Conservation (phyloP, 2,329 filamentous ascomycete genomes). For the Dactylellina haptotyla region DNA sequence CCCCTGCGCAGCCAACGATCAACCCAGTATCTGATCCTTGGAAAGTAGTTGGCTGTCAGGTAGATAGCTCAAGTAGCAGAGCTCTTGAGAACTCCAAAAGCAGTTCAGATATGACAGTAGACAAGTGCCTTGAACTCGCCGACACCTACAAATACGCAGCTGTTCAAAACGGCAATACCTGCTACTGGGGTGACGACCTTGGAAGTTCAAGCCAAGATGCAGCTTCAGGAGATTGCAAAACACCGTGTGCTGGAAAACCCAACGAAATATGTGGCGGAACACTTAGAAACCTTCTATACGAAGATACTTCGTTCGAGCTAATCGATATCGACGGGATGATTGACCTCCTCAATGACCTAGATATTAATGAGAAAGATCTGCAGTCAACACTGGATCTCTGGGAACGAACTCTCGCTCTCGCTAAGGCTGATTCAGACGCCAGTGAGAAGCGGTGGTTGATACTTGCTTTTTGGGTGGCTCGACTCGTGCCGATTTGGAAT, state of each 20-base stretch:
- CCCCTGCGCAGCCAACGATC: background rate
- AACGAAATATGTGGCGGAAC: constrained; percentile 16
- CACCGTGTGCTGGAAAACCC: constrained; percentile 7
- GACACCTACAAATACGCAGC: constrained; percentile 16
- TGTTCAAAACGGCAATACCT: constrained; percentile 15
- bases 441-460: constrained; percentile 1
- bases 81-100: constrained; percentile 3
- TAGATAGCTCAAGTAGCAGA: background rate
- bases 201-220: background rate
- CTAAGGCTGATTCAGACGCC: constrained; percentile 1
- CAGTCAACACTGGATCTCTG: background rate
- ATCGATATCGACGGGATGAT: constrained; percentile 24
- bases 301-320: constrained; percentile 6
- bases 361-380: background rate
- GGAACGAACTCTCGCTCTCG: background rate
- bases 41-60: constrained; percentile 5
- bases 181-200: constrained; percentile 22
- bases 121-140: constrained; percentile 22
- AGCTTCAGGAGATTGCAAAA: constrained; percentile 1
- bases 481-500: constrained; percentile 8
- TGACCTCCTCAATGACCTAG: constrained; percentile 2
- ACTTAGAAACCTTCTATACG: constrained; percentile 7
- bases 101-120: constrained; percentile 16
- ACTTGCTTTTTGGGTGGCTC: background rate
- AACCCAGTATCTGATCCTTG: constrained; percentile 15